Percentiles rank a stretch among this genome's conserved stretches.
These are phyloP conservation scores for Neurospora pannonica DNA, from an alignment of 495 filamentous ascomycete genomes.

Conservation along the genomic window DNA sequence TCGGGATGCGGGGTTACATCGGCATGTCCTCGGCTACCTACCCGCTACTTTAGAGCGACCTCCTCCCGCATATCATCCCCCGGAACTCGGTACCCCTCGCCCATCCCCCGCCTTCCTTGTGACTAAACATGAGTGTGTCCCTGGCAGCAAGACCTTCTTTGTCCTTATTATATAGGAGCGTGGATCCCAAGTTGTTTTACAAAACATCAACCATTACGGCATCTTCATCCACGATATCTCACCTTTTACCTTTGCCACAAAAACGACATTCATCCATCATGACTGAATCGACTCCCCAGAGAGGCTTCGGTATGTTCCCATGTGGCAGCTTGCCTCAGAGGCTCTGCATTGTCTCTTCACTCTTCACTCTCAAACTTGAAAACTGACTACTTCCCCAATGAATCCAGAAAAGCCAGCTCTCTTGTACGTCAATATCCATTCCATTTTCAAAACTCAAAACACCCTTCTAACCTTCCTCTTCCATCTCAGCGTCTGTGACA, in stretches of 20 bases:
- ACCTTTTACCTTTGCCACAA: not conserved
- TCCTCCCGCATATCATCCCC: not conserved
- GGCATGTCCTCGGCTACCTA: not conserved
- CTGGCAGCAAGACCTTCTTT: not conserved
- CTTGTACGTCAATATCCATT: conserved; percentile 44
- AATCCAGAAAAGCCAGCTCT: conserved; percentile 54
- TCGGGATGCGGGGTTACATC: not conserved
- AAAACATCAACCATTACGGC: not conserved
- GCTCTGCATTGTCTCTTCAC: not conserved
- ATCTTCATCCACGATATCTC: not conserved
- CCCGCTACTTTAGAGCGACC: not conserved
- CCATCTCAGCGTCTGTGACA: conserved; percentile 69
- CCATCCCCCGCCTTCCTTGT: not conserved
- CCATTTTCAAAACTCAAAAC: no score
- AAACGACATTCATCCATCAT: conserved; percentile 8
- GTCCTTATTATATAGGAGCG: not conserved
- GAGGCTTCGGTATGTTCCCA: conserved; percentile 29
- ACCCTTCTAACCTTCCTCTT: not conserved
- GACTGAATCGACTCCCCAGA: conserved; percentile 20
- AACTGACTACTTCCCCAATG: not conserved
- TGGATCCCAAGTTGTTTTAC: not conserved
- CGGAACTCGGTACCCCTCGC: not conserved
- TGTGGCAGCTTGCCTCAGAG: not conserved
- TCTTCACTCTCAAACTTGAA: not conserved
- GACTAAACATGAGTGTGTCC: not conserved